phyloP scores from a whole-genome alignment of 2,329 filamentous ascomycete genomes.

The Trichoderma koningiopsis region DNA sequence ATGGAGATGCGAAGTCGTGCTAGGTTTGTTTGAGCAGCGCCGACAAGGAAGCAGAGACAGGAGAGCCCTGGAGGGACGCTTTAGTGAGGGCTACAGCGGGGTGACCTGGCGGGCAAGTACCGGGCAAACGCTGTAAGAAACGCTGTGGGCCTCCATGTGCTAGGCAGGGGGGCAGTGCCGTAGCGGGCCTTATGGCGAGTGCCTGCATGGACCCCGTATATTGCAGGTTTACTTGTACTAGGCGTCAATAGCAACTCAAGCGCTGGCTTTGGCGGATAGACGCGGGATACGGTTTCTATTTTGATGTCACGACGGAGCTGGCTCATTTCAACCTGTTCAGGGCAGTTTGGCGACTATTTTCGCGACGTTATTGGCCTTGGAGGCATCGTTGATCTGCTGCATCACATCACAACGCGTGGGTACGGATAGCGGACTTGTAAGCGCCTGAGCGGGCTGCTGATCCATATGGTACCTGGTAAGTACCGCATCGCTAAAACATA shows the following conservation, averaged over 20 bases:
- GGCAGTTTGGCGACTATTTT: not conserved
- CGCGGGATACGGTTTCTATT: not conserved
- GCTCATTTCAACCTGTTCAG: not conserved
- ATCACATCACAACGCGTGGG: not conserved
- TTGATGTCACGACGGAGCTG: not conserved
- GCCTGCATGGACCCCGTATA: not conserved
- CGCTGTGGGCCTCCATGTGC: not conserved
- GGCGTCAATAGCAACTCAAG: not conserved
- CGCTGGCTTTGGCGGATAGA: not conserved
- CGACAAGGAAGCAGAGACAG: not conserved
- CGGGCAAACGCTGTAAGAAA: not conserved
- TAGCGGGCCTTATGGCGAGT: not conserved
- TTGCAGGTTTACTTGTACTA: no score
- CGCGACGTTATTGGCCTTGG: not conserved
- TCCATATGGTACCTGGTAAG: not conserved
- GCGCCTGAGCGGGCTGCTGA: not conserved
- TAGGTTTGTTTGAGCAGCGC: constrained; percentile 7
- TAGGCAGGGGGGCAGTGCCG: not conserved
- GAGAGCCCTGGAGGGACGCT: not conserved
- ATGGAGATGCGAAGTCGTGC: constrained; percentile 1
- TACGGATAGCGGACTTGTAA: not conserved
- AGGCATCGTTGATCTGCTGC: not conserved
- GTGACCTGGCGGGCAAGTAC: not conserved
- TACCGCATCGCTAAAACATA: no score
- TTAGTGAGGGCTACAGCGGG: not conserved